Evolutionary conservation across 1,139 yeast genomes (phyloP), one percentile per base, ranked within the genome.

Genomic region (Pichia sp.): DNA sequence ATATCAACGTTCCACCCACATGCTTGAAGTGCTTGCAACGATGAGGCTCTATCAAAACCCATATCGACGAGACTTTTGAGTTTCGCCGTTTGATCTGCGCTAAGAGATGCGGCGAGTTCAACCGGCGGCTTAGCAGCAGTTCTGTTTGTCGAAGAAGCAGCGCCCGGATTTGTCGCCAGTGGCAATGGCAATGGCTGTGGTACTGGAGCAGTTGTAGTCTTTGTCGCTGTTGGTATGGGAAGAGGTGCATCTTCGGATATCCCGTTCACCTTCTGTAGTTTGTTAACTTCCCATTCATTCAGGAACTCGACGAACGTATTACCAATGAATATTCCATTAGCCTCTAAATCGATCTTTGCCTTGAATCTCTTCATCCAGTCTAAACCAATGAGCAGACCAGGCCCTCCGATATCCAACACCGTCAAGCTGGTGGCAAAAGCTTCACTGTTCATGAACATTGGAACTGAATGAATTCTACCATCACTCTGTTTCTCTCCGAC

Each of bases 401-500:
- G 81, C n/a, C 68, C 68, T 11, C 43, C 45, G 1, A 87, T 75
- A 45, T 88, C 94, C 40, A 91, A 60, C 2, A 91, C 91, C 3
- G 78, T 75, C 53, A 91, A 84, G 19, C 91, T 74, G 52, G 96
- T 85, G 2, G 96, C 91, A 40, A 77, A 66, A 48, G 62, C 74
- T 14, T 68, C 66, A 27, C 73, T 64, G 14, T 86, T 95, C 25
- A 91, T 77, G 44, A 77, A 77, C 30, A 91, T 71, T 18, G 94
- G 95, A 1, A 87, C 94, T 48, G 87, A 79, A 56, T 91, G 97
- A 33, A 93, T 81, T 41, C 84, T 71, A 5, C 98, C 99, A 22
- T 77, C 59, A 37, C 86, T 84, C 45, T 73, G 69, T 29, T 84
- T 78, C 1, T 79, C 69, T 1, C 98, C 99, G 6, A 91, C 97